Percentiles rank a stretch among this genome's conserved stretches.
phyloP scores from a whole-genome alignment of 495 filamentous ascomycete genomes.

The Aspergillus campestris region DNA sequence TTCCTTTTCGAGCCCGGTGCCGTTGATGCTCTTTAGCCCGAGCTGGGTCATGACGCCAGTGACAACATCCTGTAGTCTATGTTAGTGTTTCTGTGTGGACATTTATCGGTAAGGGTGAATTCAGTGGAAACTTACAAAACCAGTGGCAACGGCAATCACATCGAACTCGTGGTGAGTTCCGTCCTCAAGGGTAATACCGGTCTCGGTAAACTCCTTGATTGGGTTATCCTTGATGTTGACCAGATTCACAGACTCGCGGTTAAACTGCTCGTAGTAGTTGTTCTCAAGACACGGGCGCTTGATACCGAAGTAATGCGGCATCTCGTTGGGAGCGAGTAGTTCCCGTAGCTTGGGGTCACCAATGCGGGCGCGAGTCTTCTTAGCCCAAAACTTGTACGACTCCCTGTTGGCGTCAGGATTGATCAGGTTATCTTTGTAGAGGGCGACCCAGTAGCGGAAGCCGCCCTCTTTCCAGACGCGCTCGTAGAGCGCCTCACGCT shows the following conservation, averaged over 20 bases:
- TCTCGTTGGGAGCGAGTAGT: slow-evolving; percentile 44
- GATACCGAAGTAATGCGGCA: slow-evolving; percentile 43
- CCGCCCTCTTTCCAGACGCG: slow-evolving; percentile 39
- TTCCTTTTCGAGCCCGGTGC: slow-evolving; percentile 31
- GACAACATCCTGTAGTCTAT: slow-evolving; percentile 25
- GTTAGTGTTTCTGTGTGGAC: too few relatives aligned
- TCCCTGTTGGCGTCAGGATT: slow-evolving; percentile 39
- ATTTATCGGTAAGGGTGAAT: too few relatives aligned
- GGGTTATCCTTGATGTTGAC: slow-evolving; percentile 42
- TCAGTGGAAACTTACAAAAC: slow-evolving; percentile 26
- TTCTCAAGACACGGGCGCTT: slow-evolving; percentile 49
- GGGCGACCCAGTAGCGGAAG: slow-evolving; percentile 43
- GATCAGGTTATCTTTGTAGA: slow-evolving; percentile 43
- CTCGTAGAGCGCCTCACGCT: slow-evolving; percentile 40
- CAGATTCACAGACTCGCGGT: slow-evolving; percentile 44
- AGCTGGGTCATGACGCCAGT: slow-evolving; percentile 42
- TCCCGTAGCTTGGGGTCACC: slow-evolving; percentile 40
- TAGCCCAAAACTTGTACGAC: slow-evolving; percentile 50
- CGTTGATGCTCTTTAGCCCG: slow-evolving; percentile 32
- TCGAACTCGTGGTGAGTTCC: slow-evolving; percentile 40
- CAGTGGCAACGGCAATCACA: slow-evolving; percentile 46
- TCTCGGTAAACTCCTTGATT: slow-evolving; percentile 38
- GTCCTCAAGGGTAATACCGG: slow-evolving; percentile 34
- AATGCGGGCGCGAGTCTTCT: slow-evolving; percentile 43
- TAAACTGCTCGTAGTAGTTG: slow-evolving; percentile 52